Base-by-base conservation (phyloP, 202 grass and related monocot genomes). In the Saccharum hybrid region DNA sequence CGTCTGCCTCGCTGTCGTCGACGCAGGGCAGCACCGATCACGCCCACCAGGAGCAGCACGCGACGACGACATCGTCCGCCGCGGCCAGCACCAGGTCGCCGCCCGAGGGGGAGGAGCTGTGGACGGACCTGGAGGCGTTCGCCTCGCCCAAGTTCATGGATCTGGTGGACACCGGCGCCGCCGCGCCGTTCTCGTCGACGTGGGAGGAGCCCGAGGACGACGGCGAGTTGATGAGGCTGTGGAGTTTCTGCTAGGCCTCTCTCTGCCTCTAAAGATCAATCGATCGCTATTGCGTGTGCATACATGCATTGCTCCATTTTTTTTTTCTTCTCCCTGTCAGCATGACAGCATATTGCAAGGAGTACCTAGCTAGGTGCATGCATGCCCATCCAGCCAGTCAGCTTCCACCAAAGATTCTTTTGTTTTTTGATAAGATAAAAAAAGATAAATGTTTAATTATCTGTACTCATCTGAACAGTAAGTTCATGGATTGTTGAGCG, bases 181-280 rank as follows among this genome's bases (percentile, higher is more conserved):
- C 68, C 51, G 68, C 69, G 30, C 69, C 90, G 21, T 79, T 83
- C 79, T 76, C 73, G 2, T 72, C 67, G 51, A 5, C 74, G 64
- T 88, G 82, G 90, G 90, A 91, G 74, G 90, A 91, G 10, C 83
- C 86, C 63, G 90, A 91, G 69, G 90, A 91, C 74, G 90, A 59
- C 8, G 56, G 86, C 41, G 86, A 91, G 52, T 2, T 90, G 21
- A 88, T 88, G 69, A 82, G 83, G 75, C 63, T 91, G 10, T 91
- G 90, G 90, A 91, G 79, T 80, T 91, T 91, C 83, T 91, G 83
- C 82, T 90, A 75, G 80, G 22, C 22, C 56, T 43, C 15, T n/a
- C 56, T 43, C 15, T n/a, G 4, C 48, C 13, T 12, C 42, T 13
- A 30, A 56, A 70, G 66, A 42, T 71, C 49, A 71, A 41, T 22